Base-by-base conservation (phyloP, 164 flowering plant species). In the Umbilicus rupestris region DNA sequence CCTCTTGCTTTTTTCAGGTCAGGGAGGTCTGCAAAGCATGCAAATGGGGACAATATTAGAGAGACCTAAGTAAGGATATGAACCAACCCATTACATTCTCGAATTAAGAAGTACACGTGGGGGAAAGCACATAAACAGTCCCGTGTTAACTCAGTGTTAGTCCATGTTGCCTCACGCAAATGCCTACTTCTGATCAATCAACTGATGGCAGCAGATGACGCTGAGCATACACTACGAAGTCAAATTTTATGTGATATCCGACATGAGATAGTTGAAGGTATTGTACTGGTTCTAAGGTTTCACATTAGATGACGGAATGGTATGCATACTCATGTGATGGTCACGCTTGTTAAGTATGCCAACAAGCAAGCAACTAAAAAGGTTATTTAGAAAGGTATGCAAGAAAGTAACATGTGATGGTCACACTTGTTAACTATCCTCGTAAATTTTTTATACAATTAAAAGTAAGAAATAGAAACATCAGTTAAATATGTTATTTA, bases 1-100 rank as follows among this genome's bases (percentile, higher is more conserved):
- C 78, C 81, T 77, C 88, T 70, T 29, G 82, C 87, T 74, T 88
- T 90, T 77, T 90, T 87, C 82, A 90, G 75, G 77, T 88, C 97
- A 0, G 94, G 97, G 66, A 90, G 90, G 84, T 90, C 97, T 90
- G 87, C 59, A 73, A 60, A 37, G 19, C 16, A 37, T 7, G 26
- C 6, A 37, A 20, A 63, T 12, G 22, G 26, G 0, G 28, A 22
- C 29, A 24, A 64, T 22, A 65, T 7, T 15, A 19, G 31, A 46
- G 9, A 63, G 64, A 7, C 14, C n/a, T n/a, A n/a, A n/a, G n/a
- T n/a, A n/a, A 55, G 0, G 60, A 19, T 29, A 55, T 55, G 26
- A 29, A 55, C 6, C 30, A 55, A 20, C 15, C 22, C 12, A n/a
- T n/a, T n/a, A n/a, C n/a, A n/a, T n/a, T n/a, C n/a, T n/a, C n/a